Evolutionary conservation across 2,329 filamentous ascomycete species (phyloP), one percentile per base, ranked within the genome.

Genomic region (Aureobasidium zeae): DNA sequence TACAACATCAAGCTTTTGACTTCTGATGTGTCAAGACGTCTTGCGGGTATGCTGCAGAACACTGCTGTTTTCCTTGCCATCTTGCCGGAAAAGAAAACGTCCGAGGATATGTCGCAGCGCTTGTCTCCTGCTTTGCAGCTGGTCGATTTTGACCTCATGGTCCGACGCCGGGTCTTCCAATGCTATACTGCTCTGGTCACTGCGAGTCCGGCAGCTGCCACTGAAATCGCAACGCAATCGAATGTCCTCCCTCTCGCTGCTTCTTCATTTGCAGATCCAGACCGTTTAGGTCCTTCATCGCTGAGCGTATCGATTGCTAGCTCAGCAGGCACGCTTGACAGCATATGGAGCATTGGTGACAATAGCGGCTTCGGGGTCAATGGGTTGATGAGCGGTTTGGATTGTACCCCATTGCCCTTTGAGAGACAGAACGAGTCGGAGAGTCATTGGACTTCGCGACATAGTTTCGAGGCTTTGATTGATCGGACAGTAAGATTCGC

Each of bases 341-440:
- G 80, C 1, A 77, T 98, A 28, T 98, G 91, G 91, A 89, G 96
- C 50, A 77, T 94, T 5, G 83, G 81, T 7, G 91, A 98, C 60
- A 96, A 96, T 57, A 88, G 81, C 54, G 89, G 88, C 1, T 96
- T 94, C 61, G 91, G 93, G 2, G 81, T 98, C 12, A 94, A 86
- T 8, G 86, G 88, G 1, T 68, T 96, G 16, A 79, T 94, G 1
- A 73, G 77, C 16, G 85, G 86, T 0, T 87, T 91, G 57, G 76
- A 81, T 42, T 70, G 87, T 13, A 78, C 74, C 53, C 76, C 73
- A 19, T 71, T 88, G 45, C 79, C 79, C 11, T 83, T 28, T 22
- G 85, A 20, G 81, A 67, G 53, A 55, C 62, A 46, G 58, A 56
- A 24, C 63, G 16, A 28, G 13, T 24, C 16, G 5, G 10, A 13